phyloP scores from a whole-genome alignment of 2,329 filamentous ascomycete species.

The Diaporthe aspalathi region DNA sequence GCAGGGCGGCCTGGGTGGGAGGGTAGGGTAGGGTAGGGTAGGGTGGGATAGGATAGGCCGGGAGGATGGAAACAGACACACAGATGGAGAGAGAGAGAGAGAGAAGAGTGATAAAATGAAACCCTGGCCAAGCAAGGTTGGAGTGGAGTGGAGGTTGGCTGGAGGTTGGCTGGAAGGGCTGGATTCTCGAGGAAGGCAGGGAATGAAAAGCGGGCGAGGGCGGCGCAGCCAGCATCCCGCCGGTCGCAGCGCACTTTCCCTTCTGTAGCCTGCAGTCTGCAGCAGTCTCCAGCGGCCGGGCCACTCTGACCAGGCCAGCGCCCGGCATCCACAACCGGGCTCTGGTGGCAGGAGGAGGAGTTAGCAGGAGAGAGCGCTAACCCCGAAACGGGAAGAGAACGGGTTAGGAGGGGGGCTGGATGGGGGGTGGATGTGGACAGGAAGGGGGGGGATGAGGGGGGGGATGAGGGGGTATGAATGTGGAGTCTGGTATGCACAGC shows the following conservation, averaged over 20 bases:
- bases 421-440: background rate
- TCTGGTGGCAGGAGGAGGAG: background rate
- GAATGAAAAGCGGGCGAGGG: conserved; percentile 29
- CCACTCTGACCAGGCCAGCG: background rate
- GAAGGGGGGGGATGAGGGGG: background rate
- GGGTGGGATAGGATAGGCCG: too few species aligned
- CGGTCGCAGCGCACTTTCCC: too few species aligned
- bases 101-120: conserved; percentile 29
- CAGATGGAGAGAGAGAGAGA: background rate
- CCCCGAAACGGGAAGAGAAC: conserved; percentile 4
- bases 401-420: background rate
- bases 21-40: background rate
- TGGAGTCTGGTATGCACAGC: background rate
- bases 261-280: conserved; percentile 11
- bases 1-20: background rate
- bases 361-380: conserved; percentile 1
- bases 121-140: conserved; percentile 7
- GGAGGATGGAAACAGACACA: too few species aligned
- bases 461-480: background rate
- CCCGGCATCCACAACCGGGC: background rate
- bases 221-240: conserved; percentile 17
- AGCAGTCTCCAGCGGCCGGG: too few species aligned
- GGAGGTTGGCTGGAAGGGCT: too few species aligned
- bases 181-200: conserved; percentile 27
- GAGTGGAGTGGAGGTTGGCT: background rate